Evolutionary conservation across 345 rosid species (phyloP).

Genomic region (Durio zibethinus): DNA sequence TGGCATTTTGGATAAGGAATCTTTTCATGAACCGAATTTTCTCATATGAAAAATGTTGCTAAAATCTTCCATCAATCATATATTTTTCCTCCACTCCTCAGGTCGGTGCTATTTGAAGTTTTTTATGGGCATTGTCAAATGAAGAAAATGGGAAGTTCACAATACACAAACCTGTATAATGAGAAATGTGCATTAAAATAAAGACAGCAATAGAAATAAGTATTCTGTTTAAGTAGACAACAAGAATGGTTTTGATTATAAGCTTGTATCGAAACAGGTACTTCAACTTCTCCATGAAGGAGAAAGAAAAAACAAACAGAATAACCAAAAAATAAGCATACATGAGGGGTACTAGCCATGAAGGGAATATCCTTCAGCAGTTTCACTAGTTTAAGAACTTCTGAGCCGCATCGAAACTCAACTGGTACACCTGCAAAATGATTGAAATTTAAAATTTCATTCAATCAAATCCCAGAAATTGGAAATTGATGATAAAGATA

Average conservation of each 20-base stretch:
- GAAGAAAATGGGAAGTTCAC: background rate
- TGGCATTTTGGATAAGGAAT: background rate
- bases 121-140: too few species aligned
- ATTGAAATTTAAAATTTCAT: background rate
- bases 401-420: slow-evolving; percentile 59
- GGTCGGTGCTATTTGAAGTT: background rate
- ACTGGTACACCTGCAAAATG: slow-evolving; percentile 53
- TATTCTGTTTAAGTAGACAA: too few species aligned
- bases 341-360: background rate
- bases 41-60: background rate
- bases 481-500: background rate
- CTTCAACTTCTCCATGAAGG: background rate
- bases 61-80: background rate
- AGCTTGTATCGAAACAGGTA: background rate
- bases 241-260: background rate
- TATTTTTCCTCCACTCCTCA: too few species aligned
- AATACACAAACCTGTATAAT: too few species aligned
- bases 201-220: background rate
- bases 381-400: slow-evolving; percentile 30
- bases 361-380: slow-evolving; percentile 13
- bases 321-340: background rate
- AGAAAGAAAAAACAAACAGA: too few species aligned
- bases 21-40: background rate
- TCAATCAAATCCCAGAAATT: background rate
- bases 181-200: background rate